These are phyloP conservation scores for Lasiosphaeris hirsuta DNA, from an alignment of 495 filamentous ascomycete genomes.

Conservation along the genomic window DNA sequence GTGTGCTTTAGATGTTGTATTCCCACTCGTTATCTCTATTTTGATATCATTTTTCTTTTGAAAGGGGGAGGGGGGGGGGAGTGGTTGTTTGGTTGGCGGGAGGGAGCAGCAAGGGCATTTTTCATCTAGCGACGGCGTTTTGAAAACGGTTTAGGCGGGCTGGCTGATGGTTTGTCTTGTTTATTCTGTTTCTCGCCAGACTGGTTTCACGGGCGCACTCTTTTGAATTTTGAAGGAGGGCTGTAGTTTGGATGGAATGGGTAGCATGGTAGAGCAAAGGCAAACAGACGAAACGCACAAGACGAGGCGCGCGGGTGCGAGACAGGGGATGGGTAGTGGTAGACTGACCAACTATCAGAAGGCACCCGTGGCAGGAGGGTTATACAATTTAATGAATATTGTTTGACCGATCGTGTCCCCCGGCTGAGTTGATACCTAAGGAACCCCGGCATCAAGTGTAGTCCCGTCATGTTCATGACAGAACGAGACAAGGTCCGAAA, in stretches of 20 bases:
- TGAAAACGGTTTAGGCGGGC: conserved; percentile 7
- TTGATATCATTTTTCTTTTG: neutral
- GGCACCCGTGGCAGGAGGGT: neutral
- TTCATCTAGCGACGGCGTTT: conserved; percentile 30
- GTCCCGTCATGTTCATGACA: no score
- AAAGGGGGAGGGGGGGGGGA: neutral
- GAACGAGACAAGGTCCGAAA: no score
- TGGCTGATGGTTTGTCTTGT: conserved; percentile 9
- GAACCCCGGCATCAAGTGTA: no score
- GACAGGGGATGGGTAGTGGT: no score
- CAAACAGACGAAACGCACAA: neutral
- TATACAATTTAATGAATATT: conserved; percentile 14
- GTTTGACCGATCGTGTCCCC: neutral
- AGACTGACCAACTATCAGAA: no score
- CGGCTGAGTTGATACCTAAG: no score
- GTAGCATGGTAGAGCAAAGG: no score
- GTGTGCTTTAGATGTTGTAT: no score
- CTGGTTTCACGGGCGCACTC: conserved; percentile 1
- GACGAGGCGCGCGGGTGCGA: neutral
- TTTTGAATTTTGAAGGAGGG: neutral
- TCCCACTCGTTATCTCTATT: neutral
- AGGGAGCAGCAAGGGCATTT: neutral
- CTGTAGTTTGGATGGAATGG: neutral
- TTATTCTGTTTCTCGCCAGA: neutral
- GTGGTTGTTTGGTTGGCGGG: neutral